A percentile compares a stretch with the other conserved stretches of the same genome.
Conservation (phyloP, 352 stramenopile genomes). For the Phytopythium ostracodes region DNA sequence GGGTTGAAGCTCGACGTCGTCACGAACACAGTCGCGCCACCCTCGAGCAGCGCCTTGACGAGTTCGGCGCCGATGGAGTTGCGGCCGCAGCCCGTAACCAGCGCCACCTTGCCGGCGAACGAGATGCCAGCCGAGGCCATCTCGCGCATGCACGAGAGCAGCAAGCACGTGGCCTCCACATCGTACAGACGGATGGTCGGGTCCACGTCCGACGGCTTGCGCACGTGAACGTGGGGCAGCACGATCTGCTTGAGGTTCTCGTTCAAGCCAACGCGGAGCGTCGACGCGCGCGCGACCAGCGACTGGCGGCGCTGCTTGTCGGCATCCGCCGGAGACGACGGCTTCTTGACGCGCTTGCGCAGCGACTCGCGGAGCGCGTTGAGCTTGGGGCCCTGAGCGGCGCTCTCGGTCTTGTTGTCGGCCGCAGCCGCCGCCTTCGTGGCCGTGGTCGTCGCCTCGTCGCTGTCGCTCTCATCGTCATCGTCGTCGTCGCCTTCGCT, state of each 20-base stretch:
- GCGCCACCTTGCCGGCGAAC: constrained; percentile 80
- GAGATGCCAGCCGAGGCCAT: constrained; percentile 81
- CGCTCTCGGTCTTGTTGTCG: constrained; percentile 16
- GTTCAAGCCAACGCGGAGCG: constrained; percentile 43
- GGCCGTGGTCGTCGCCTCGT: constrained; percentile 9
- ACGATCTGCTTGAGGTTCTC: constrained; percentile 68
- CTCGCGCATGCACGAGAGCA: constrained; percentile 81
- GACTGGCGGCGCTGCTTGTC: constrained; percentile 18
- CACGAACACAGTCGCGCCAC: constrained; percentile 81
- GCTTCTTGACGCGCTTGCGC: constrained; percentile 35
- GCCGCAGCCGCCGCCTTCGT: constrained; percentile 8
- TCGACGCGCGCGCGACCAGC: constrained; percentile 42
- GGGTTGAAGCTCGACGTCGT: constrained; percentile 78
- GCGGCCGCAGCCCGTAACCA: constrained; percentile 82
- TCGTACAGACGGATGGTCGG: constrained; percentile 81
- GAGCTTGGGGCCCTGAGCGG: constrained; percentile 49
- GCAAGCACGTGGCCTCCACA: constrained; percentile 69
- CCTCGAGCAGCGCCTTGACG: constrained; percentile 81
- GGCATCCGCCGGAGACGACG: constrained; percentile 1
- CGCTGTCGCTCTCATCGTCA: constrained; percentile 24
- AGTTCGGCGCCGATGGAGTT: constrained; percentile 86
- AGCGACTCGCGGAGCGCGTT: constrained; percentile 53
- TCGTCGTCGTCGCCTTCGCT: constrained; percentile 44
- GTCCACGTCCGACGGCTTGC: constrained; percentile 69
- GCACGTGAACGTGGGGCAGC: constrained; percentile 69